A percentile compares a stretch with the other conserved stretches of the same genome.
Conservation (phyloP, 495 filamentous ascomycete genomes). For the Platismatia glauca region DNA sequence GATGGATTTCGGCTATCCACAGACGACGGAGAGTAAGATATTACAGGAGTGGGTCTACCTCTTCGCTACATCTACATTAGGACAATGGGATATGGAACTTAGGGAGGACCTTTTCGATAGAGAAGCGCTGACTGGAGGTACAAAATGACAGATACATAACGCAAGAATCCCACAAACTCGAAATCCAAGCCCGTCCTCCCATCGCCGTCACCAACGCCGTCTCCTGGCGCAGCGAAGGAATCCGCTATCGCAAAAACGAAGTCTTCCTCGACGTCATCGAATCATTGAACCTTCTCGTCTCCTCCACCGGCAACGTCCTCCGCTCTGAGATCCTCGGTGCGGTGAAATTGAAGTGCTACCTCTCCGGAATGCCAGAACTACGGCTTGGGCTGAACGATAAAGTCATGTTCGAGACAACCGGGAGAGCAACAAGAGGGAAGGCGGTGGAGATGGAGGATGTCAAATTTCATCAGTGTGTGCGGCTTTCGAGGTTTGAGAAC, state of each 20-base stretch:
- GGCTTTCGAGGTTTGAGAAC: slow-evolving; percentile 93
- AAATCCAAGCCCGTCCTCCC: slow-evolving; percentile 96
- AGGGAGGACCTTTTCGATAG: neutral
- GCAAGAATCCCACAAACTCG: slow-evolving; percentile 97
- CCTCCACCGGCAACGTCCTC: slow-evolving; percentile 88
- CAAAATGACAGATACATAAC: slow-evolving; percentile 69
- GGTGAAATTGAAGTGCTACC: slow-evolving; percentile 99
- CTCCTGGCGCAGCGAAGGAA: slow-evolving; percentile 95
- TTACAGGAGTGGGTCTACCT: slow-evolving; percentile 64
- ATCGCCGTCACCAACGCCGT: slow-evolving; percentile 99
- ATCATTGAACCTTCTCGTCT: slow-evolving; percentile 92
- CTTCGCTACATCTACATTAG: neutral
- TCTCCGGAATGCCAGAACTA: slow-evolving; percentile 97
- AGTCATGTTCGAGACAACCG: slow-evolving; percentile 99
- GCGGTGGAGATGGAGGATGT: slow-evolving; percentile 99
- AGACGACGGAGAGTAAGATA: slow-evolving; percentile 98
- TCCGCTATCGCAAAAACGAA: slow-evolving; percentile 98
- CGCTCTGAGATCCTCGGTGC: slow-evolving; percentile 96
- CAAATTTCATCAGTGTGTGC: slow-evolving; percentile 98
- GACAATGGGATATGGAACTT: too few species aligned
- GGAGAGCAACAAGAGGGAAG: slow-evolving; percentile 88
- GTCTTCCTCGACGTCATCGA: slow-evolving; percentile 98
- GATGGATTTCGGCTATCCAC: slow-evolving; percentile 99
- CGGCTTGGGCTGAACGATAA: slow-evolving; percentile 96
- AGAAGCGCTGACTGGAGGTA: slow-evolving; percentile 14